Evolutionary conservation across 2,329 filamentous ascomycete genomes (phyloP), one percentile per base, ranked within the genome.

Genomic region (Simplicillium sp.): DNA sequence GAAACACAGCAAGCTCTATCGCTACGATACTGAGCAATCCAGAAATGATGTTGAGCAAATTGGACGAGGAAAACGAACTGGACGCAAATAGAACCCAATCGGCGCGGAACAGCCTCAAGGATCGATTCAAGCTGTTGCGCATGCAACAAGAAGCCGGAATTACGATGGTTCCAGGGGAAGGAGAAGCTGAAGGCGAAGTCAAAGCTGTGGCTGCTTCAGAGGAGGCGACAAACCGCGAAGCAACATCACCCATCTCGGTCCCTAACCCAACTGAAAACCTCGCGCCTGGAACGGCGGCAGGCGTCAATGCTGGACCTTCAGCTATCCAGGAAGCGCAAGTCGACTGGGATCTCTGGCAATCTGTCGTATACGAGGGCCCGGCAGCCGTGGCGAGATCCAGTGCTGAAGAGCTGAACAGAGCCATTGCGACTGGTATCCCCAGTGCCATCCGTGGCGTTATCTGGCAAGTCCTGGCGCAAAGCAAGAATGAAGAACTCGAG

Each of bases 291-390:
- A 96, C 89, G 2, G 87, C 84, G 7, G 82, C 87, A 11, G 89
- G 90, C 6, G 78, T 89, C 34, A 82, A 82, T 17, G 80, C 82
- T 16, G 85, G 85, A 1, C 84, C 84, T 8, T 82, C 86, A 3
- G 78, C 80, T 16, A 72, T 81, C 46, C 64, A 67, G 12, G 85
- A 89, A 53, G 69, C 71, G 13, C 82, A 86, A 17, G 92, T 98
- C n/a, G 88, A 98, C 57, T 98, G 92, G 92, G 92, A 98, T 60
- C 67, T 98, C 32, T 98, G 92, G 92, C 90, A 98, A 58, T 80
- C 84, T 17, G 84, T 98, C 4, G 92, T 98, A 29, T 94, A 96
- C 50, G 87, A 96, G 65, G 92, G 92, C 0, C 88, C 89, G 13
- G 80, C 87, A 20, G 90, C 87, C 9, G 84, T 97, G 38, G 84